Evolutionary conservation across 2,329 filamentous ascomycete species (phyloP).

Genomic region (Aspergillus puulaauensis): DNA sequence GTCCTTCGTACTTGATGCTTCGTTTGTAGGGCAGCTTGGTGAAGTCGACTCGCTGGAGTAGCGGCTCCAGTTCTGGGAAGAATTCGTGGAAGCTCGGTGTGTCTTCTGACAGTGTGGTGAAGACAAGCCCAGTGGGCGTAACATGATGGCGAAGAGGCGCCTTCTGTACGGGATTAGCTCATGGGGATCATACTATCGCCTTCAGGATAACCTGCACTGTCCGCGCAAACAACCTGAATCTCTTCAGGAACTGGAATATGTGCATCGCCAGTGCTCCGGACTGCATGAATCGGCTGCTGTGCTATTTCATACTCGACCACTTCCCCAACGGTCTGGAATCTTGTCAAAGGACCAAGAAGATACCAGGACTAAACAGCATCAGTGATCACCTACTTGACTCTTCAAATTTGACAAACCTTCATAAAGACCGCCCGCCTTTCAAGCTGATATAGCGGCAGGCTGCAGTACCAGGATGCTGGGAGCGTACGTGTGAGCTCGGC

Average conservation of each 20-base stretch:
- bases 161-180: conserved; percentile 10
- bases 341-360: conserved; percentile 53
- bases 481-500: conserved; percentile 42
- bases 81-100: conserved; percentile 53
- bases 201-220: conserved; percentile 27
- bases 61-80: conserved; percentile 52
- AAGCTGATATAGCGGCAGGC: conserved; percentile 49
- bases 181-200: neutral
- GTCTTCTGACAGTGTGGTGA: conserved; percentile 50
- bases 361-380: conserved; percentile 48
- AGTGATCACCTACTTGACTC: neutral
- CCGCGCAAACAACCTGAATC: conserved; percentile 39
- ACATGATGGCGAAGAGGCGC: conserved; percentile 37
- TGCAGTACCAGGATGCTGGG: conserved; percentile 56
- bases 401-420: conserved; percentile 34
- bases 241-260: conserved; percentile 32
- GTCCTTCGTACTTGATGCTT: conserved; percentile 56
- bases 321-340: conserved; percentile 44
- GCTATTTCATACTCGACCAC: conserved; percentile 53
- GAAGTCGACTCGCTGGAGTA: conserved; percentile 54
- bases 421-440: conserved; percentile 52
- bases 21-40: conserved; percentile 53
- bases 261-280: conserved; percentile 33
- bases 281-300: conserved; percentile 43
- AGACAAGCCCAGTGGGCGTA: conserved; percentile 55